Base-by-base conservation (phyloP, 345 rosid genomes). In the Geranium rotundifolium region DNA sequence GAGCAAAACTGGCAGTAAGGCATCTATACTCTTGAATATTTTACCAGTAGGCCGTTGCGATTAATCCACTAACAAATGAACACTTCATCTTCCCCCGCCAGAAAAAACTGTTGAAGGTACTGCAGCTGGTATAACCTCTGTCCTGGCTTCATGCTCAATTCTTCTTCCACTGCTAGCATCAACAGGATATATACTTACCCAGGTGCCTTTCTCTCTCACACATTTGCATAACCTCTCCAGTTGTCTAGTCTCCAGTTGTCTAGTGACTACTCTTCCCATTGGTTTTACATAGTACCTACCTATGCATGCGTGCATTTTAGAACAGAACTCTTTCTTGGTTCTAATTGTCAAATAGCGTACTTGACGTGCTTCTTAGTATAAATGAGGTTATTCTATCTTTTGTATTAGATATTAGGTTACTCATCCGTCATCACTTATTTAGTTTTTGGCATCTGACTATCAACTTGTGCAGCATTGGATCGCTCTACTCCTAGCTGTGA, bases 41-140 rank as follows among this genome's bases (percentile, higher is more conserved):
- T 19, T 30, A 63, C 52, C 1, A 4, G 13, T 7, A 7, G 27
- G 31, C 17, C 58, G 49, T 62, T 14, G 2, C 34, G 52, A 18
- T 49, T 10, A 23, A 64, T 54, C 23, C 63, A 46, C 74, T 76
- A 63, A 77, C 17, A 10, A 19, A 64, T 18, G 62, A 58, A 69
- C 62, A 14, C 52, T 29, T 64, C 64, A 7, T 63, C 14, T 46
- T 37, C 49, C 50, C 65, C 55, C 65, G 61, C 70, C 79, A 92
- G 97, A 92, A 82, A 92, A 89, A 87, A 92, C 98, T 2, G 75
- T 87, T 46, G 98, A 92, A 76, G 98, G 98, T 62, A 92, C 98
- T 69, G 98, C 96, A 34, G 97, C 99, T 54, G 97, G 99, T 54
- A 86, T 93, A 74, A 80, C 87, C 30, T 87, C 97, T 13, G 82